These are phyloP conservation scores for Trametopsis cervina DNA, from an alignment of 768 basidiomycete genomes.

Conservation along the genomic window DNA sequence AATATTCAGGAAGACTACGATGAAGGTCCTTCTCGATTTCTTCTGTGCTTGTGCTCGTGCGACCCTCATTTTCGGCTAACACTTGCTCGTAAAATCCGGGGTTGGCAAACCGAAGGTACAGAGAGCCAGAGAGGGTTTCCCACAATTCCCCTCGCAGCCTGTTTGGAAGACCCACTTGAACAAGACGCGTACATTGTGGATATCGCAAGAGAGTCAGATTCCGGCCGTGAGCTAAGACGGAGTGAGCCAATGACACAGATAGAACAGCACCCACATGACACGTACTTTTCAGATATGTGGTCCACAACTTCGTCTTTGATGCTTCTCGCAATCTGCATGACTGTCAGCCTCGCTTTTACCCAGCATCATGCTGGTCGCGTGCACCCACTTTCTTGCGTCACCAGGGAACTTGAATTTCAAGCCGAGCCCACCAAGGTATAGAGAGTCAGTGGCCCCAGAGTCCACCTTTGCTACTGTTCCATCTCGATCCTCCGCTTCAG, in stretches of 20 bases:
- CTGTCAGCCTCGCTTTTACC: neutral
- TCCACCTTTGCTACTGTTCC: slow-evolving; percentile 51
- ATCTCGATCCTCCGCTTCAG: slow-evolving; percentile 44
- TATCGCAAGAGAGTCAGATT: slow-evolving; percentile 94
- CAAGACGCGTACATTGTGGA: slow-evolving; percentile 93
- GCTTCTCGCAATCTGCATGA: slow-evolving; percentile 69
- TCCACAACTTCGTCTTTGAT: slow-evolving; percentile 95
- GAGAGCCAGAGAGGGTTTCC: slow-evolving; percentile 93
- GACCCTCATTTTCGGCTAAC: slow-evolving; percentile 69
- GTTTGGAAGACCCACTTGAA: slow-evolving; percentile 95
- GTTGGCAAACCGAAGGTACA: slow-evolving; percentile 83
- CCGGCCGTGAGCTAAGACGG: slow-evolving; percentile 72
- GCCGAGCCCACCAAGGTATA: slow-evolving; percentile 74
- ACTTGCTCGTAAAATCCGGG: slow-evolving; percentile 77
- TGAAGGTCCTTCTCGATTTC: slow-evolving; percentile 99
- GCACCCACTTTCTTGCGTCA: slow-evolving; percentile 78
- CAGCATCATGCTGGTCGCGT: neutral
- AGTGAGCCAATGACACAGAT: slow-evolving; percentile 10
- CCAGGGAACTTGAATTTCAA: slow-evolving; percentile 86
- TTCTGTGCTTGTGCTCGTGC: slow-evolving; percentile 83
- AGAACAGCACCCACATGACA: neutral
- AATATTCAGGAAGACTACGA: slow-evolving; percentile 92
- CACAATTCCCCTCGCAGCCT: slow-evolving; percentile 94
- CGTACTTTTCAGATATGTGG: slow-evolving; percentile 74
- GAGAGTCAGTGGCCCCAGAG: slow-evolving; percentile 42